These are phyloP conservation scores for Annulohypoxylon nitens DNA, from an alignment of 495 filamentous ascomycete species.

Conservation along the genomic window DNA sequence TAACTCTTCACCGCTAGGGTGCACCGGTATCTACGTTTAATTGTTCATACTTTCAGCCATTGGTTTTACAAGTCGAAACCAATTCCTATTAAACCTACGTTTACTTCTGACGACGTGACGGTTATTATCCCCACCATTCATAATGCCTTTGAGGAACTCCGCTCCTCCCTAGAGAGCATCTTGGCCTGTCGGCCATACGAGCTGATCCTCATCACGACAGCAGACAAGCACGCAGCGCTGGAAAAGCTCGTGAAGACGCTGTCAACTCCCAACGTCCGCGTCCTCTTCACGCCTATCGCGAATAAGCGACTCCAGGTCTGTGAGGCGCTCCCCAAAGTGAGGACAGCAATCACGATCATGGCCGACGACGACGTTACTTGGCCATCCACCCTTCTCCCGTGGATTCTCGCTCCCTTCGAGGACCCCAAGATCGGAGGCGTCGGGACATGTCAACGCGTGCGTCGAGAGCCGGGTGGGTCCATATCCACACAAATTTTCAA, in stretches of 20 bases:
- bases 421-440: slow-evolving; percentile 64
- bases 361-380: slow-evolving; percentile 70
- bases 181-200: slow-evolving; percentile 65
- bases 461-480: slow-evolving; percentile 50
- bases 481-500: slow-evolving; percentile 60
- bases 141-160: slow-evolving; percentile 66
- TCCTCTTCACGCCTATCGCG: slow-evolving; percentile 54
- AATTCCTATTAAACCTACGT: slow-evolving; percentile 52
- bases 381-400: slow-evolving; percentile 61
- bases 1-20: slow-evolving; percentile 54
- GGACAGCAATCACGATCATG: slow-evolving; percentile 62
- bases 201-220: slow-evolving; percentile 68
- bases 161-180: slow-evolving; percentile 66
- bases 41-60: slow-evolving; percentile 61
- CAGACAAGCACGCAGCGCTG: slow-evolving; percentile 63
- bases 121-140: slow-evolving; percentile 69
- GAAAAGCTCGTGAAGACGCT: slow-evolving; percentile 59
- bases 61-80: slow-evolving; percentile 58
- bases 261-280: slow-evolving; percentile 57
- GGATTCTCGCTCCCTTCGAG: slow-evolving; percentile 66
- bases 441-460: slow-evolving; percentile 65
- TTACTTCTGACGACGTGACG: slow-evolving; percentile 63
- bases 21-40: slow-evolving; percentile 63
- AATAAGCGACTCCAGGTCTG: slow-evolving; percentile 66
- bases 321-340: slow-evolving; percentile 54